These are phyloP conservation scores for Colletotrichum salicis DNA, from an alignment of 2,329 filamentous ascomycete species.

Conservation along the genomic window DNA sequence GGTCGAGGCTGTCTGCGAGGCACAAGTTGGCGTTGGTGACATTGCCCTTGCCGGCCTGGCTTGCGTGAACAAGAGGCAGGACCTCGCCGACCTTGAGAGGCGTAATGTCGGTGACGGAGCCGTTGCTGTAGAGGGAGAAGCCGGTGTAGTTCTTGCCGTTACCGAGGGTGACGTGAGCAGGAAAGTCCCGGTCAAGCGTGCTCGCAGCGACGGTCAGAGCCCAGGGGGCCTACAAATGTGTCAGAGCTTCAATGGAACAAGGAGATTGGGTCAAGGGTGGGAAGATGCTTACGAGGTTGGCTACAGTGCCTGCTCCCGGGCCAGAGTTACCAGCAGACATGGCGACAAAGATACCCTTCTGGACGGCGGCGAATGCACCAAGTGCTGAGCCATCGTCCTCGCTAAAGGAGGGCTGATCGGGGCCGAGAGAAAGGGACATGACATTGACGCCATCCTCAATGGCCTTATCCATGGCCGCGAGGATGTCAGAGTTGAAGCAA, in stretches of 20 bases:
- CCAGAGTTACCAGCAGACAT: constrained; percentile 10
- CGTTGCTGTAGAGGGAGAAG: constrained; percentile 8
- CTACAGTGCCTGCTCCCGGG: not conserved
- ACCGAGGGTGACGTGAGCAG: constrained; percentile 11
- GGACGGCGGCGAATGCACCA: constrained; percentile 8
- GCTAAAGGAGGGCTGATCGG: not conserved
- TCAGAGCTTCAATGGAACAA: not conserved
- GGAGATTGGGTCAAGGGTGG: not conserved
- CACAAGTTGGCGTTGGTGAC: not conserved
- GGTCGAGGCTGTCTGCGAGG: constrained; percentile 11
- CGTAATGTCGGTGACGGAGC: constrained; percentile 12
- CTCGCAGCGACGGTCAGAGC: constrained; percentile 23
- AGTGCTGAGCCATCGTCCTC: not conserved
- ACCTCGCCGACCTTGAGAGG: constrained; percentile 7
- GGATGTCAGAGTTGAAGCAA: constrained; percentile 17
- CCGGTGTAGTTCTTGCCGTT: constrained; percentile 25
- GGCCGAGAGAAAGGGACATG: constrained; percentile 17
- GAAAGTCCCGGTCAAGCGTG: constrained; percentile 29
- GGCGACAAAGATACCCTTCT: constrained; percentile 15
- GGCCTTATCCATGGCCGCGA: constrained; percentile 21
- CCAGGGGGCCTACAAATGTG: not conserved
- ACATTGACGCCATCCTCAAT: constrained; percentile 29
- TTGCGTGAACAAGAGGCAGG: not conserved
- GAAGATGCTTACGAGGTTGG: not conserved
- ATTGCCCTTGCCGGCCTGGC: not conserved